Conservation (phyloP, 257 asterid species). For the Plectranthus barbatus region DNA sequence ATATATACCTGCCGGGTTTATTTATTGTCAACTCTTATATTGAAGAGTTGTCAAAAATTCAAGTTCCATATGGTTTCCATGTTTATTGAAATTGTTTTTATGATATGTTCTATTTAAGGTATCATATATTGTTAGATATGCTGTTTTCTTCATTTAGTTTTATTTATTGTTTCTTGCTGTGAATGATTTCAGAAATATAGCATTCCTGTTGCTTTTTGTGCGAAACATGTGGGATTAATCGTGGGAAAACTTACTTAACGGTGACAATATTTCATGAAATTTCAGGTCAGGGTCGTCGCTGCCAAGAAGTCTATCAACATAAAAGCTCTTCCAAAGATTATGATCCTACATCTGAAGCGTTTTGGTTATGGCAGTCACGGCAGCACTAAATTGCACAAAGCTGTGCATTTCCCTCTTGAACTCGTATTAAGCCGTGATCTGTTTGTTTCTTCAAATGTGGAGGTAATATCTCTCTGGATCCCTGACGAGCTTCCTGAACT, state of each 20-base stretch:
- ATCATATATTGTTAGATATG: not conserved
- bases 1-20: not conserved
- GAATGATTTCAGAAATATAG: not conserved
- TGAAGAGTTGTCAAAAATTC: too few relatives aligned
- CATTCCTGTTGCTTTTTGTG: not conserved
- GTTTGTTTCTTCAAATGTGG: slow-evolving; percentile 53
- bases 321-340: slow-evolving; percentile 68
- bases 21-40: too few relatives aligned
- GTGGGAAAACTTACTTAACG: not conserved
- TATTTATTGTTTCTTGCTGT: not conserved
- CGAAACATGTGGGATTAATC: not conserved
- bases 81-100: not conserved
- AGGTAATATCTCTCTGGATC: slow-evolving; percentile 37
- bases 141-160: too few relatives aligned
- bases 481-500: not conserved
- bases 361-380: slow-evolving; percentile 66
- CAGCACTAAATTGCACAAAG: slow-evolving; percentile 80
- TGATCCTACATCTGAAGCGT: slow-evolving; percentile 87
- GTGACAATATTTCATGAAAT: slow-evolving; percentile 6
- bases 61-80: not conserved
- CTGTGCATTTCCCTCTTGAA: slow-evolving; percentile 68
- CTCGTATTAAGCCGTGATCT: slow-evolving; percentile 67
- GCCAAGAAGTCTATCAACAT: slow-evolving; percentile 71
- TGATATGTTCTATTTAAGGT: not conserved
- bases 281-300: slow-evolving; percentile 61